Conservation (phyloP, 768 basidiomycete species). For the Asterophora parasitica region DNA sequence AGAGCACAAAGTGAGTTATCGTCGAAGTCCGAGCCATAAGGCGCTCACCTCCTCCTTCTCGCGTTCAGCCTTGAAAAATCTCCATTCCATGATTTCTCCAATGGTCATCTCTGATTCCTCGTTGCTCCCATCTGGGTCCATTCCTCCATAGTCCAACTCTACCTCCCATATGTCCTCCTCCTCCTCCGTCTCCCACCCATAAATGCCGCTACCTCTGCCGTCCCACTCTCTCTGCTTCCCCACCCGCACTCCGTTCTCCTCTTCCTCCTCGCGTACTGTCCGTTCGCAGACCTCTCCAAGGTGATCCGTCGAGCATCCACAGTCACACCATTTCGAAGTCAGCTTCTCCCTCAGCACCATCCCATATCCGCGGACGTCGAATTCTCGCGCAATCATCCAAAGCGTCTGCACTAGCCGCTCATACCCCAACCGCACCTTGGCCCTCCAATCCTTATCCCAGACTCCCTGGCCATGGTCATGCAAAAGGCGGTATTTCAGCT, state of each 20-base stretch:
- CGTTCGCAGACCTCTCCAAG: slow-evolving; percentile 73
- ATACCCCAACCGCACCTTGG: slow-evolving; percentile 59
- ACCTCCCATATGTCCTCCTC: slow-evolving; percentile 78
- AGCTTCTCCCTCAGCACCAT: slow-evolving; percentile 66
- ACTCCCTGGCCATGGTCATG: slow-evolving; percentile 30
- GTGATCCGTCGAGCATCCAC: slow-evolving; percentile 77
- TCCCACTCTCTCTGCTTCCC: slow-evolving; percentile 79
- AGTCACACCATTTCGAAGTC: slow-evolving; percentile 75
- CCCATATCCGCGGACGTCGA: slow-evolving; percentile 70
- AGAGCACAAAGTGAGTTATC: slow-evolving; percentile 1
- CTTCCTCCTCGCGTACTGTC: slow-evolving; percentile 67
- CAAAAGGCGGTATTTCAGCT: slow-evolving; percentile 45
- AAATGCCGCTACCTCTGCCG: slow-evolving; percentile 65
- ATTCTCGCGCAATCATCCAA: slow-evolving; percentile 68
- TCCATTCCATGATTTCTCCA: slow-evolving; percentile 69
- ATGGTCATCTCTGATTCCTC: slow-evolving; percentile 59
- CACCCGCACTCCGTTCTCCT: slow-evolving; percentile 48
- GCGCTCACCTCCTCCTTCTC: slow-evolving; percentile 61
- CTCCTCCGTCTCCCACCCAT: slow-evolving; percentile 70
- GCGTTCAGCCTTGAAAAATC: slow-evolving; percentile 63
- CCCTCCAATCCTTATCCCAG: slow-evolving; percentile 54
- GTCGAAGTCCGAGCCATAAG: slow-evolving; percentile 1
- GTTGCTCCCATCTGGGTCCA: slow-evolving; percentile 46
- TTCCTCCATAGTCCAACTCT: slow-evolving; percentile 58
- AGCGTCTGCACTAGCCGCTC: slow-evolving; percentile 58